Evolutionary conservation across 2,329 filamentous ascomycete genomes (phyloP).

Genomic region (Beauveria asiatica): DNA sequence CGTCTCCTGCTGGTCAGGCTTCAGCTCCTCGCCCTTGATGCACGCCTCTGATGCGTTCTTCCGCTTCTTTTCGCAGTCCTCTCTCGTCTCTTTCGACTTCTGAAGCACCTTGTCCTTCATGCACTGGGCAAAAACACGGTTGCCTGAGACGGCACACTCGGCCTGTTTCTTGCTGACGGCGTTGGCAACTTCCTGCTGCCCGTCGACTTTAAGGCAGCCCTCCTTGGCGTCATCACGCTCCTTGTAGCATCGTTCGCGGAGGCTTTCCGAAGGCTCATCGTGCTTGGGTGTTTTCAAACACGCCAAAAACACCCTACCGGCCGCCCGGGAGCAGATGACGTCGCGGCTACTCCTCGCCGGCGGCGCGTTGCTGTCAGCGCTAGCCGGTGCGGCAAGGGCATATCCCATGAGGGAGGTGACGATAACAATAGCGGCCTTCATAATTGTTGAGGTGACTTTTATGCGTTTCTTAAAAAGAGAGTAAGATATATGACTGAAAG

Average conservation of each 20-base stretch:
- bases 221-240: background rate
- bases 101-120: background rate
- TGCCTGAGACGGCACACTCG: background rate
- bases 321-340: background rate
- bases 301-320: background rate
- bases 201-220: background rate
- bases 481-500: background rate
- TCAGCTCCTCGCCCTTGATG: background rate
- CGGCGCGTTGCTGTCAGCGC: background rate
- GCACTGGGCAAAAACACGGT: background rate
- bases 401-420: background rate
- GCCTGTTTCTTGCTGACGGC: background rate
- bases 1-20: background rate
- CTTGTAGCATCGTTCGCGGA: background rate
- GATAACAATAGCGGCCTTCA: background rate
- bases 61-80: background rate
- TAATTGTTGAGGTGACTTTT: background rate
- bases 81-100: background rate
- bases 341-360: background rate
- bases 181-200: no score
- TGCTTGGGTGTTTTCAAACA: background rate
- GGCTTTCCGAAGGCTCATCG: background rate
- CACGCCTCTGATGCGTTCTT: background rate
- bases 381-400: background rate
- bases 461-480: background rate